Evolutionary conservation across 441 rosid genomes (phyloP).

Genomic region (Dalechampia spathulata): DNA sequence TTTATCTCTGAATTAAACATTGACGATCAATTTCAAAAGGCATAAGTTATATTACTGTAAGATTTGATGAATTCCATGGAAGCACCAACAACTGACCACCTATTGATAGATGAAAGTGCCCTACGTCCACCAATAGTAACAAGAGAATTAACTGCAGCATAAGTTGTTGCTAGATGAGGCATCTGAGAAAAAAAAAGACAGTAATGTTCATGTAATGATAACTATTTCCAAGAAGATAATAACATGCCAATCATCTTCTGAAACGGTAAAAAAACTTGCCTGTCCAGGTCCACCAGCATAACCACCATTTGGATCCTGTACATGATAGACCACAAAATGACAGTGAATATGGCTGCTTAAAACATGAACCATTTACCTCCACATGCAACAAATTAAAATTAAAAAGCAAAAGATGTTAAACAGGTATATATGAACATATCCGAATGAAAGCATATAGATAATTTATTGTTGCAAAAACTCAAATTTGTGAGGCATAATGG

Average conservation of each 20-base stretch:
- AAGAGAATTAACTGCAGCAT: constrained; percentile 85
- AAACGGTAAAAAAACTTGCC: constrained; percentile 43
- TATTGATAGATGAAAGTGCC: constrained; percentile 66
- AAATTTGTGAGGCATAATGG: background rate
- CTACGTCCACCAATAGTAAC: constrained; percentile 73
- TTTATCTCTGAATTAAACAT: constrained; percentile 44
- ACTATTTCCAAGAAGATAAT: background rate
- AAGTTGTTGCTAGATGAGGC: constrained; percentile 95
- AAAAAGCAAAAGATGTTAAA: too few relatives aligned
- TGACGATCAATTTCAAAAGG: constrained; percentile 15
- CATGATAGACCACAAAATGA: constrained; percentile 7
- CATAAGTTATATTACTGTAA: constrained; percentile 7
- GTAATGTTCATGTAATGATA: background rate
- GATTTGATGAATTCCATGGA: background rate
- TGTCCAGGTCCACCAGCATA: constrained; percentile 97
- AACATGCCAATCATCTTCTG: constrained; percentile 7
- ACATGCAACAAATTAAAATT: too few relatives aligned
- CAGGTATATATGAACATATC: too few relatives aligned
- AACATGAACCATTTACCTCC: too few relatives aligned
- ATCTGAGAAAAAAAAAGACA: constrained; percentile 37
- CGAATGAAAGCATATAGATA: too few relatives aligned
- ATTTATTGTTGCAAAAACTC: too few relatives aligned
- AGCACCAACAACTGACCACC: constrained; percentile 40
- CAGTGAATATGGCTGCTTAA: too few relatives aligned
- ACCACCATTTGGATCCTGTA: constrained; percentile 80